A percentile compares a stretch with the other conserved stretches of the same genome.
Evolutionary conservation across 108 stramenopile species (phyloP).

Genomic region (Pseudonitzschia delicatissima): DNA sequence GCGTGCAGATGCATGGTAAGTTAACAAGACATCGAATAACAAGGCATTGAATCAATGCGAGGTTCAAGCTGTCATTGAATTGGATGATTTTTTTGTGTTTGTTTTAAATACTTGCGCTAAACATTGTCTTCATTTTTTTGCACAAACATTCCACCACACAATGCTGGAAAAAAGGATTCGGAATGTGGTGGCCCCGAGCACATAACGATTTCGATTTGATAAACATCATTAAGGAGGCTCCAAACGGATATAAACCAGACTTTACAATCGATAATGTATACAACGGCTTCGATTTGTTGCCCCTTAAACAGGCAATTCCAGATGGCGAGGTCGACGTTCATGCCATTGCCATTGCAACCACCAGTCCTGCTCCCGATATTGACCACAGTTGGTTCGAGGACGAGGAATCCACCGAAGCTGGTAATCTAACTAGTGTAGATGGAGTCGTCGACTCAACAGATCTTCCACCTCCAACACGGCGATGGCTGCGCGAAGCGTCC

Average conservation of each 20-base stretch:
- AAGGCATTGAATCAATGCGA: too few species aligned
- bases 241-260: constrained; percentile 34
- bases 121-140: neutral
- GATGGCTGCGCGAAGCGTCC: constrained; percentile 3
- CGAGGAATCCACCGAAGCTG: neutral
- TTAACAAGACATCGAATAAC: neutral
- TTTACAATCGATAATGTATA: constrained; percentile 35
- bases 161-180: too few species aligned
- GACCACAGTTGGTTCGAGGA: constrained; percentile 17
- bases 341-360: constrained; percentile 38
- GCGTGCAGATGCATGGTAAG: constrained; percentile 27
- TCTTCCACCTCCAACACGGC: constrained; percentile 1
- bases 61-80: too few species aligned
- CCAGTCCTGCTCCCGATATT: constrained; percentile 4
- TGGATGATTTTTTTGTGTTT: too few species aligned
- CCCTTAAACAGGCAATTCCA: constrained; percentile 36
- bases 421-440: neutral
- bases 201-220: constrained; percentile 29
- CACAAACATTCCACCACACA: neutral
- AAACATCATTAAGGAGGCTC: constrained; percentile 40
- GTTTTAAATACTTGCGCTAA: too few species aligned
- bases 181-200: constrained; percentile 43
- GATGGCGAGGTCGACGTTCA: constrained; percentile 59
- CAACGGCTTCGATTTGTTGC: constrained; percentile 51
- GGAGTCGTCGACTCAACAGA: neutral